Percentiles rank a stretch among this genome's conserved stretches.
Conservation (phyloP, 768 basidiomycete species). For the Gautieria morchelliformis region DNA sequence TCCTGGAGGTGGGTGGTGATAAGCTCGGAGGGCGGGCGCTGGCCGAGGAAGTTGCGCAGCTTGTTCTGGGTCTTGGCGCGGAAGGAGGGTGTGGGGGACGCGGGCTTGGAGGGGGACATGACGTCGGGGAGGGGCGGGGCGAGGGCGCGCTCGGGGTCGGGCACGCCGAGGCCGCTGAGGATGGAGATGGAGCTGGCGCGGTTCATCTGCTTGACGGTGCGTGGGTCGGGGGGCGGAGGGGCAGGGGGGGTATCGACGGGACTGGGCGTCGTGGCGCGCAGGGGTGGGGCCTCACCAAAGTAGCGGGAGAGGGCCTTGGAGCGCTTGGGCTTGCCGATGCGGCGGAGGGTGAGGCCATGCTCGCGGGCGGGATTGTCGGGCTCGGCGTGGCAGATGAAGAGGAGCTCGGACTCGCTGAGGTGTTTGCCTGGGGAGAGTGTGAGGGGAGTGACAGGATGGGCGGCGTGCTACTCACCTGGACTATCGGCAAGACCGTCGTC, state of each 20-base stretch:
- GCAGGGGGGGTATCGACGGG: constrained; percentile 24
- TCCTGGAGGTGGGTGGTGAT: constrained; percentile 91
- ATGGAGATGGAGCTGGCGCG: constrained; percentile 93
- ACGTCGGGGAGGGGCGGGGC: constrained; percentile 30
- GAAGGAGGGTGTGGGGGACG: constrained; percentile 3
- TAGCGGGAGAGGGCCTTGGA: constrained; percentile 34
- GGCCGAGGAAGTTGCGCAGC: constrained; percentile 93
- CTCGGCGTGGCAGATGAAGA: constrained; percentile 75
- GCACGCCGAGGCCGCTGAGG: constrained; percentile 86
- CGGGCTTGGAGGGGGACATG: constrained; percentile 2
- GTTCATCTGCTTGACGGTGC: constrained; percentile 49
- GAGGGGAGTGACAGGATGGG: not conserved
- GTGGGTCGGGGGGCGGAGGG: constrained; percentile 1
- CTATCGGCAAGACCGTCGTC: constrained; percentile 46
- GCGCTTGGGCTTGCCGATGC: constrained; percentile 32
- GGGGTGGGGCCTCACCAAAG: constrained; percentile 40
- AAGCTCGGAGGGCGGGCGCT: constrained; percentile 93
- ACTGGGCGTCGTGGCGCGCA: constrained; percentile 16
- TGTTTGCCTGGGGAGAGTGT: constrained; percentile 47
- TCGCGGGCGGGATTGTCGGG: constrained; percentile 73
- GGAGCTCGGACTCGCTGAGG: constrained; percentile 70
- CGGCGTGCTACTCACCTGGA: constrained; percentile 30
- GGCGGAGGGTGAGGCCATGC: constrained; percentile 66
- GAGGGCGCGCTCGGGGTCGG: constrained; percentile 60
- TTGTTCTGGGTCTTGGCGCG: constrained; percentile 32